Evolutionary conservation across 2,329 filamentous ascomycete genomes (phyloP).

Genomic region (Herpomyces periplanetae): DNA sequence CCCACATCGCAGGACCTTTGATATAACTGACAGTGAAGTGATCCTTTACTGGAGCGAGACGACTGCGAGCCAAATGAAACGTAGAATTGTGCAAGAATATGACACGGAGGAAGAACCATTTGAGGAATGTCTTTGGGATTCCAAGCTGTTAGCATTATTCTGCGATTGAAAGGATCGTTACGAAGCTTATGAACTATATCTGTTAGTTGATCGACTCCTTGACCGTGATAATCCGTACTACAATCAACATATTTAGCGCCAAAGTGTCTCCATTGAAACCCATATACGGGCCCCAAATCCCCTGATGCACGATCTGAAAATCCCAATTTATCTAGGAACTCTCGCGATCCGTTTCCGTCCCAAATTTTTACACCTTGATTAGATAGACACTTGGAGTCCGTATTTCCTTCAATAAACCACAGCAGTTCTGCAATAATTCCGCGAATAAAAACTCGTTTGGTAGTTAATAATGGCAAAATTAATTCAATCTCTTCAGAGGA

Average conservation of each 20-base stretch:
- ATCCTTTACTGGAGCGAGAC: slow-evolving; percentile 13
- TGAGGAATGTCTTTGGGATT: slow-evolving; percentile 48
- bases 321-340: slow-evolving; percentile 52
- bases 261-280: slow-evolving; percentile 96
- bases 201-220: slow-evolving; percentile 71
- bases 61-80: slow-evolving; percentile 25
- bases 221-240: slow-evolving; percentile 37
- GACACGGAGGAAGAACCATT: slow-evolving; percentile 76
- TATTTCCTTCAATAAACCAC: slow-evolving; percentile 67
- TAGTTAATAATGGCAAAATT: slow-evolving; percentile 68
- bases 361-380: slow-evolving; percentile 71
- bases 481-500: slow-evolving; percentile 11
- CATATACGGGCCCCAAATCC: slow-evolving; percentile 78
- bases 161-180: slow-evolving; percentile 44
- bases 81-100: slow-evolving; percentile 94
- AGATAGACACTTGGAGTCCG: slow-evolving; percentile 33
- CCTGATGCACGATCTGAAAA: slow-evolving; percentile 43
- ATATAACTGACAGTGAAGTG: slow-evolving; percentile 57
- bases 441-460: slow-evolving; percentile 72
- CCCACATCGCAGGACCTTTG: slow-evolving; percentile 91
- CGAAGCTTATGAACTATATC: slow-evolving; percentile 59
- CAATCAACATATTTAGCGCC: slow-evolving; percentile 55
- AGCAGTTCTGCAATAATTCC: slow-evolving; percentile 70
- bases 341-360: slow-evolving; percentile 80
- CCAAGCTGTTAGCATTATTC: slow-evolving; percentile 75